A percentile compares a stretch with the other conserved stretches of the same genome.
These are phyloP conservation scores for Ilex asprella DNA, from an alignment of 257 asterid species.

Conservation along the genomic window DNA sequence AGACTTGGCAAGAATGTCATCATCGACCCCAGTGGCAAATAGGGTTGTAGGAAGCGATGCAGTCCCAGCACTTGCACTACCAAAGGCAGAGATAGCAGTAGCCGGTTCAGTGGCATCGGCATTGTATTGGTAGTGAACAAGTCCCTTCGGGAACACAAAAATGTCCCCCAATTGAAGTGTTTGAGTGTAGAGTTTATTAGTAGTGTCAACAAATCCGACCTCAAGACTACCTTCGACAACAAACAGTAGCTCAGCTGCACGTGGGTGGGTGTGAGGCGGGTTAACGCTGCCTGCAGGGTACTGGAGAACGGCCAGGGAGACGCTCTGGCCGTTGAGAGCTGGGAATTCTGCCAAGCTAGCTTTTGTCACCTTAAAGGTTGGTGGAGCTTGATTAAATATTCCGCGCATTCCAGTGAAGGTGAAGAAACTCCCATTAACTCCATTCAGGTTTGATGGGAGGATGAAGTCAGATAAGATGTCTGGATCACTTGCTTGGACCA, in stretches of 20 bases:
- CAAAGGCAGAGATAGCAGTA: constrained; percentile 21
- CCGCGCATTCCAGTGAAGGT: constrained; percentile 15
- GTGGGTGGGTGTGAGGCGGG: too few species aligned
- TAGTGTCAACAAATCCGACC: constrained; percentile 23
- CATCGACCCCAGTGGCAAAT: constrained; percentile 16
- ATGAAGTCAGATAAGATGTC: constrained; percentile 22
- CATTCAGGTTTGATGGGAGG: constrained; percentile 6
- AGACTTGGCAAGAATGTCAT: constrained; percentile 15
- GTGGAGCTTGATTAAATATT: constrained; percentile 8
- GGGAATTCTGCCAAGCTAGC: constrained; percentile 20
- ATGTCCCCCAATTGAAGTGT: constrained; percentile 16
- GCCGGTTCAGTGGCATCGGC: constrained; percentile 1
- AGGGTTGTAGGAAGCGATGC: constrained; percentile 13
- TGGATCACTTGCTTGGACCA: constrained; percentile 13
- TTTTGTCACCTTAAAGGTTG: constrained; percentile 1
- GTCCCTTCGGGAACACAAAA: background rate
- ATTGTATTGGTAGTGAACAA: too few species aligned
- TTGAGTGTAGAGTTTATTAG: background rate
- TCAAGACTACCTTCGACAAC: constrained; percentile 15
- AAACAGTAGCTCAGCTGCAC: constrained; percentile 11
- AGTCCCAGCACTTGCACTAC: constrained; percentile 23
- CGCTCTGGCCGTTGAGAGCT: constrained; percentile 25
- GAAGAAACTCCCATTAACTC: constrained; percentile 10
- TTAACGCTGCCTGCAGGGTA: constrained; percentile 11
- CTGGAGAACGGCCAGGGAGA: constrained; percentile 19